Conservation (phyloP, 192 early-diverging fungal species). For the Backusella macrospora region DNA sequence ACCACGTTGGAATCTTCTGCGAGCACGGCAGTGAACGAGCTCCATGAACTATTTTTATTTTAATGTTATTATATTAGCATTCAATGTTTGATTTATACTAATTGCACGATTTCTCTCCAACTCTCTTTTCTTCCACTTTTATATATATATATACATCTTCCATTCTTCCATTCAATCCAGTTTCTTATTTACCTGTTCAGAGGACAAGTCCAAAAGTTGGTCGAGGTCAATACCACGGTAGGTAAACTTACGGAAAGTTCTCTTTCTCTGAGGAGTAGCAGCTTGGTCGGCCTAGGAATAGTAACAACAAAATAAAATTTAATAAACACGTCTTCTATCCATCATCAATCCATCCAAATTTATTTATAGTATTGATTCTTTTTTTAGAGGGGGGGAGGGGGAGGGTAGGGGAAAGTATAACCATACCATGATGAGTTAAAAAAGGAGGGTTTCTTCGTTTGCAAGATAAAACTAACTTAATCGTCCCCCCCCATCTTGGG, state of each 20-base stretch:
- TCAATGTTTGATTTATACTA: too few species aligned
- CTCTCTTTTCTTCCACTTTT: background rate
- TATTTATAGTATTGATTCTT: too few species aligned
- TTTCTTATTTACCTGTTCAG: constrained; percentile 63
- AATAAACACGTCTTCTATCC: background rate
- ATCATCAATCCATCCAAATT: background rate
- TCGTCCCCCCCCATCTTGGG: background rate
- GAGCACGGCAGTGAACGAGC: constrained; percentile 91
- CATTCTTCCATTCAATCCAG: background rate
- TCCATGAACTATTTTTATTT: constrained; percentile 77
- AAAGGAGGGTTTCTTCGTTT: background rate
- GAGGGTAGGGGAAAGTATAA: background rate
- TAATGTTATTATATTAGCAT: background rate
- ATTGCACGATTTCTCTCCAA: background rate
- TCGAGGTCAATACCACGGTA: constrained; percentile 98
- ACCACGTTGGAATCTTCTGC: constrained; percentile 98
- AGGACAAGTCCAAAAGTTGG: constrained; percentile 91
- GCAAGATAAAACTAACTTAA: background rate
- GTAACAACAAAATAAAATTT: background rate
- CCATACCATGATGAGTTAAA: background rate
- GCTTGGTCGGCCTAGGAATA: constrained; percentile 29
- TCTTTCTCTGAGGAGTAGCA: constrained; percentile 67
- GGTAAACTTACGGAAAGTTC: constrained; percentile 97
- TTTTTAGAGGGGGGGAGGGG: too few species aligned
- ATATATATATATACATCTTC: background rate